phyloP scores from a whole-genome alignment of 2,329 filamentous ascomycete genomes.

The Metarhizium humberi region DNA sequence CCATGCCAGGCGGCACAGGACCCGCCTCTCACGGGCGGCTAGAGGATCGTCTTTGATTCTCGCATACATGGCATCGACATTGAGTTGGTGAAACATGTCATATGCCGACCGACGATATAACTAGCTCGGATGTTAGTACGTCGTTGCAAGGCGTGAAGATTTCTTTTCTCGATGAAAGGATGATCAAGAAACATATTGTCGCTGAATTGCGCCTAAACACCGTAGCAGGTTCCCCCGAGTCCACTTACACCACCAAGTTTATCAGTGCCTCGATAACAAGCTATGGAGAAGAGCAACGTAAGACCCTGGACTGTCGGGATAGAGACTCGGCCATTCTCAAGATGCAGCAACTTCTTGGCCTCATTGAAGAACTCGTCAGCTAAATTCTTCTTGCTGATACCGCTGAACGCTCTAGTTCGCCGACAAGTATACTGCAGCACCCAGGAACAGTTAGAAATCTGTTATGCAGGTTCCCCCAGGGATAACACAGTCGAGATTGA shows the following conservation, averaged over 20 bases:
- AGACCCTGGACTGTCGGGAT: constrained; percentile 14
- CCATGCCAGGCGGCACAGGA: constrained; percentile 10
- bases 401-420: constrained; percentile 10
- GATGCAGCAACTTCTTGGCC: constrained; percentile 14
- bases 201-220: neutral
- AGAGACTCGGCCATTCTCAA: constrained; percentile 11
- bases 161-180: neutral
- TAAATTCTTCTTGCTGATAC: constrained; percentile 9
- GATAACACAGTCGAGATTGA: neutral
- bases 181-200: neutral
- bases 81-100: constrained; percentile 11
- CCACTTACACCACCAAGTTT: constrained; percentile 10
- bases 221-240: neutral
- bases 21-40: neutral
- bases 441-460: neutral
- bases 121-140: neutral
- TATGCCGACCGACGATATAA: constrained; percentile 14
- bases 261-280: constrained; percentile 6
- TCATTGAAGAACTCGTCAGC: constrained; percentile 13
- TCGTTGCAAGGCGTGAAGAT: neutral
- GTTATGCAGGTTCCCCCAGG: neutral
- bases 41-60: constrained; percentile 3
- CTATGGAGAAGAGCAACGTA: constrained; percentile 10
- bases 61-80: constrained; percentile 6
- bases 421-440: constrained; percentile 11